Percentiles rank a stretch among this genome's conserved stretches.
These are phyloP conservation scores for Caryopteris hybrid DNA, from an alignment of 305 asterid genomes.

Conservation along the genomic window DNA sequence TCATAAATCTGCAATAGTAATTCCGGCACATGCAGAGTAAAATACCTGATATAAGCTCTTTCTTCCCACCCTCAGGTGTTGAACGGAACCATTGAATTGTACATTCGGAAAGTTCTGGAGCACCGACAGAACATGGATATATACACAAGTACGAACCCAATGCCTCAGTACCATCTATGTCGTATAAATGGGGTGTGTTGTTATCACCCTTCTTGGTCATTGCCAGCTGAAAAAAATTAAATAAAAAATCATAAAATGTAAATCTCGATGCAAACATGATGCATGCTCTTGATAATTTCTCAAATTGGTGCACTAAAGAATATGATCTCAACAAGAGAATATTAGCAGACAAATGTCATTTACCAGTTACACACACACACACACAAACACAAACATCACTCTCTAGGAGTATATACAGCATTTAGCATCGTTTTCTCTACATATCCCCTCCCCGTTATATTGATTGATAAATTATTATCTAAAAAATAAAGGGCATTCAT, in stretches of 20 bases:
- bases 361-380: too few relatives aligned
- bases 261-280: not conserved
- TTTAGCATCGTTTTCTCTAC: too few relatives aligned
- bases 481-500: not conserved
- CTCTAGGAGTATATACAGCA: too few relatives aligned
- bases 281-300: not conserved
- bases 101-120: constrained; percentile 65
- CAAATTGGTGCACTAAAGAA: not conserved
- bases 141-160: constrained; percentile 70
- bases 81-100: constrained; percentile 79
- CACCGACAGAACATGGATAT: constrained; percentile 55
- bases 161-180: constrained; percentile 76
- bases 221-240: constrained; percentile 71
- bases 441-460: too few relatives aligned
- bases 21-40: not conserved
- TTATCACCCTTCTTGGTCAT: constrained; percentile 59
- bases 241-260: constrained; percentile 10
- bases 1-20: not conserved
- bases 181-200: constrained; percentile 41
- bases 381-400: too few relatives aligned
- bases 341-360: not conserved
- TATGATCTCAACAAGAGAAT: not conserved
- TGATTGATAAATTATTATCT: too few relatives aligned
- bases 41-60: constrained; percentile 82
- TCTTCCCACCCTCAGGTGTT: constrained; percentile 60